Conservation (phyloP, 495 filamentous ascomycete genomes). For the Amorphotheca resinae region DNA sequence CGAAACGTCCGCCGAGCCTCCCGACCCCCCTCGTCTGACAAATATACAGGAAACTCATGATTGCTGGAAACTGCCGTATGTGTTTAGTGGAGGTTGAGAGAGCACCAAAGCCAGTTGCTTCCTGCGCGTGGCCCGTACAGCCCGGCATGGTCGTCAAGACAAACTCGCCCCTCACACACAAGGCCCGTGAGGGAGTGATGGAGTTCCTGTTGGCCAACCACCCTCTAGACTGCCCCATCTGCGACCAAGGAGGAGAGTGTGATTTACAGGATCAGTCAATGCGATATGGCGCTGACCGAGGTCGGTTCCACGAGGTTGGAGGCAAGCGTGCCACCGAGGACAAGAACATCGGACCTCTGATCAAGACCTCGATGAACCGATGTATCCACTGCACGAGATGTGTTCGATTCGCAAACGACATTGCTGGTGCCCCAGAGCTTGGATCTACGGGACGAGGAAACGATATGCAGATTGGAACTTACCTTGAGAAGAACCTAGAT, state of each 20-base stretch:
- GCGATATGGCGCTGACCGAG: slow-evolving; percentile 92
- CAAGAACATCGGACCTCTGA: slow-evolving; percentile 96
- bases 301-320: slow-evolving; percentile 86
- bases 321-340: slow-evolving; percentile 97
- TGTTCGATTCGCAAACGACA: slow-evolving; percentile 93
- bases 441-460: slow-evolving; percentile 92
- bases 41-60: slow-evolving; percentile 74
- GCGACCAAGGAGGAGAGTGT: slow-evolving; percentile 97
- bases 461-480: slow-evolving; percentile 95
- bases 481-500: slow-evolving; percentile 82
- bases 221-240: slow-evolving; percentile 94
- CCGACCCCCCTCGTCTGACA: slow-evolving; percentile 15
- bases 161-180: slow-evolving; percentile 87
- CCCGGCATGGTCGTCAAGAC: slow-evolving; percentile 99
- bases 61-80: slow-evolving; percentile 99
- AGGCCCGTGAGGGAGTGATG: slow-evolving; percentile 97
- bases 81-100: slow-evolving; percentile 96
- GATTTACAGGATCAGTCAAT: slow-evolving; percentile 98
- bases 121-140: slow-evolving; percentile 97
- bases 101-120: slow-evolving; percentile 91
- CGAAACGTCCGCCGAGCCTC: slow-evolving; percentile 4
- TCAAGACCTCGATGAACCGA: slow-evolving; percentile 99
- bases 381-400: slow-evolving; percentile 99
- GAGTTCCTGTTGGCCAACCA: slow-evolving; percentile 97
- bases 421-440: slow-evolving; percentile 89